Evolutionary conservation across 1,284 basidiomycete species (phyloP), one percentile per base, ranked within the genome.

Genomic region (Cryptococcus sp.): DNA sequence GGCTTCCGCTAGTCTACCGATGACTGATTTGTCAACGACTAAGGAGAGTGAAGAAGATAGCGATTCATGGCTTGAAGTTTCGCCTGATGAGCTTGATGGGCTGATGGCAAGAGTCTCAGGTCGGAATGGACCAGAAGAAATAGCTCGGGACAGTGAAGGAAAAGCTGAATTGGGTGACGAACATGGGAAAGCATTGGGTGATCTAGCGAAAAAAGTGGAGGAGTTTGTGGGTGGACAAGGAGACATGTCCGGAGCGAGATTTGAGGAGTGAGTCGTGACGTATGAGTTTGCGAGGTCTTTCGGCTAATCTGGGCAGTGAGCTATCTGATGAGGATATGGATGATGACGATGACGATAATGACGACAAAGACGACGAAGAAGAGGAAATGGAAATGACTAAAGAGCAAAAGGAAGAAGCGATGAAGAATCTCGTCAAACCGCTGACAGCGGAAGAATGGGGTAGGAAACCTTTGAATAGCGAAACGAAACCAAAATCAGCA

Each of bases 201-300:
- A 83, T 59, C 80, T 97, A 49, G 91, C 93, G 8, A 79, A 82
- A 59, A 89, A 90, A 72, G 89, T 97, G 0, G 86, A 90, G 67
- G 80, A 81, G 34, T 97, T 97, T 70, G 84, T 97, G 2, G 86
- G 91, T 63, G 90, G 88, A 2, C 78, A 92, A 70, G 93, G 93
- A 4, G 86, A 89, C 61, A 60, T 95, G 4, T 86, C 90, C 63
- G 93, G 93, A 1, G 93, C 90, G 0, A 76, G 81, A 59, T 94
- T 97, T 67, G 84, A 86, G 50, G 92, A 94, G 91, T 95, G 76
- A 67, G 88, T 78, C 8, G 52, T 43, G 34, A 10, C 6, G 34
- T 31, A 14, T 49, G 30, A 15, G 4, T 11, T 43, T 43, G 32
- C 37, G 13, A 23, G 7, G 23, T 23, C 23, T 38, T 23, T 32